Evolutionary conservation across 2,329 filamentous ascomycete genomes (phyloP).

Genomic region (Claviceps capensis): DNA sequence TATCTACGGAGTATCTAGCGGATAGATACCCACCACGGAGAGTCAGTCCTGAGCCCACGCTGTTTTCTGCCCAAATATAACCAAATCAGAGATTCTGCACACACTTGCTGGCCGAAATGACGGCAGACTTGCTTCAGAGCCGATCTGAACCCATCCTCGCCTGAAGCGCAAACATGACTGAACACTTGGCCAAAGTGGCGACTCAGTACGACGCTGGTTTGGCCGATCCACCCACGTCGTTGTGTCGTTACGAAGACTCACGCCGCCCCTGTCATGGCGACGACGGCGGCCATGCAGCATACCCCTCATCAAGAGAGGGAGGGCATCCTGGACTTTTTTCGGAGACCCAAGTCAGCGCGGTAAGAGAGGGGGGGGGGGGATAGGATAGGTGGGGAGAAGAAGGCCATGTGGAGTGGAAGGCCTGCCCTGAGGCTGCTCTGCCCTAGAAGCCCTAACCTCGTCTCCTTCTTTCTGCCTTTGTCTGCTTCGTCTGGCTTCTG

Average conservation of each 20-base stretch:
- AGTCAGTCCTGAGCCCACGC: too few species aligned
- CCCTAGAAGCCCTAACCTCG: not conserved
- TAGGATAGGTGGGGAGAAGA: not conserved
- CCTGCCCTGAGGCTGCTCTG: not conserved
- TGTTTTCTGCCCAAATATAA: too few species aligned
- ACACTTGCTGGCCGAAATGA: not conserved
- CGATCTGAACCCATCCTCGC: not conserved
- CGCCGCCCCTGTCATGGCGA: conserved; percentile 3
- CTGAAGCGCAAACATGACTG: not conserved
- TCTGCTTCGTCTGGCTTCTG: not conserved
- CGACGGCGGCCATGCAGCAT: not conserved
- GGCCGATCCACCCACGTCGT: conserved; percentile 18
- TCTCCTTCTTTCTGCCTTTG: not conserved
- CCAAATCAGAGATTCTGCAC: not conserved
- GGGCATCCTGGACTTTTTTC: not conserved
- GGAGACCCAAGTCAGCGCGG: not conserved
- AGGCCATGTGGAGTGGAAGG: not conserved
- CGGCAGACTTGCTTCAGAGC: not conserved
- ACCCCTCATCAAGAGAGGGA: not conserved
- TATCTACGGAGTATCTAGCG: too few species aligned
- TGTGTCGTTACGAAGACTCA: conserved; percentile 10
- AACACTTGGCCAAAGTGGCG: too few species aligned
- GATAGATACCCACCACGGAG: too few species aligned
- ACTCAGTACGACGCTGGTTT: not conserved
- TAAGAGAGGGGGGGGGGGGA: not conserved